Conservation (phyloP, 768 basidiomycete genomes). For the Boletus pseudo-olivaceus region DNA sequence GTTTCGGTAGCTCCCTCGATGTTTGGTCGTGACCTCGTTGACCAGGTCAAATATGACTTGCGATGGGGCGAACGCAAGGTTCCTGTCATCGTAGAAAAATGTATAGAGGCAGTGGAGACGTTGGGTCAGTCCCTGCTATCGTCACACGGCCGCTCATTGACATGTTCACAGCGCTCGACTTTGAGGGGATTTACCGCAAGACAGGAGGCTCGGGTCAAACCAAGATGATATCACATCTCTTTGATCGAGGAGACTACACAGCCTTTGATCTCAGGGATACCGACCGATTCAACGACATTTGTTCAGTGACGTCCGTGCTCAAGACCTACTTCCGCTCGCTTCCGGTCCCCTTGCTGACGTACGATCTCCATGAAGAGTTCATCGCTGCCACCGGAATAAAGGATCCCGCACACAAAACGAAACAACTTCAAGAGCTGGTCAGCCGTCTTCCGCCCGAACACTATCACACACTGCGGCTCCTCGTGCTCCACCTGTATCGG, state of each 20-base stretch:
- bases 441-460: conserved; percentile 81
- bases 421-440: conserved; percentile 63
- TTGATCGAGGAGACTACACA: conserved; percentile 87
- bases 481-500: conserved; percentile 89
- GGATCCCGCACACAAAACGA: conserved; percentile 58
- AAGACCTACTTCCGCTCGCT: conserved; percentile 96
- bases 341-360: conserved; percentile 87
- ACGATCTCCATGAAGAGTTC: conserved; percentile 87
- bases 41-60: conserved; percentile 74
- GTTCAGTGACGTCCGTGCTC: conserved; percentile 92
- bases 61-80: conserved; percentile 58
- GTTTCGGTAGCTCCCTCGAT: conserved; percentile 67
- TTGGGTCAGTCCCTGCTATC: conserved; percentile 52
- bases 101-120: conserved; percentile 89
- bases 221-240: conserved; percentile 89
- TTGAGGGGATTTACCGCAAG: conserved; percentile 98
- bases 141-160: neutral
- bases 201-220: conserved; percentile 90
- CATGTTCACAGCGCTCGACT: conserved; percentile 70
- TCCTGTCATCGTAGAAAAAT: conserved; percentile 92
- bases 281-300: conserved; percentile 95
- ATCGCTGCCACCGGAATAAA: conserved; percentile 69
- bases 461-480: conserved; percentile 73
- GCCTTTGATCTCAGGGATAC: conserved; percentile 85
- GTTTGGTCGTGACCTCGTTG: conserved; percentile 86